A percentile compares a stretch with the other conserved stretches of the same genome.
These are phyloP conservation scores for Carex cristatella DNA, from an alignment of 176 grass and related monocot species.

Conservation along the genomic window DNA sequence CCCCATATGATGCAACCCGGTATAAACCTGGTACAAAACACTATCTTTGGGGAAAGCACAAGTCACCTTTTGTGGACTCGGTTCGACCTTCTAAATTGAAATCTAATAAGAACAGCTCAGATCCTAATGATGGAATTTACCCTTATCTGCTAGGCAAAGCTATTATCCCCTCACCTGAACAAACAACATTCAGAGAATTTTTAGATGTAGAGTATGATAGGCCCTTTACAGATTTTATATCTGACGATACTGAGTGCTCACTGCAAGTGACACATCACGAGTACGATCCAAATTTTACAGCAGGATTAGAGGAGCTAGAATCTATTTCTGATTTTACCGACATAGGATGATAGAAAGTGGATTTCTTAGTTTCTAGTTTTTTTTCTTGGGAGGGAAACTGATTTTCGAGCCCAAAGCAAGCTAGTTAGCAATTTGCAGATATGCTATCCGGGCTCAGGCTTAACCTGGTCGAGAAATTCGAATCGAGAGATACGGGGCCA, in stretches of 20 bases:
- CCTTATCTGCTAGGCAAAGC: slow-evolving; percentile 16
- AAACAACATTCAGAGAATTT: slow-evolving; percentile 7
- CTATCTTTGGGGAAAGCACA: slow-evolving; percentile 54
- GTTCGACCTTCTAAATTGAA: slow-evolving; percentile 62
- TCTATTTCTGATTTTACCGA: slow-evolving; percentile 73
- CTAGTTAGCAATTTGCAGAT: background rate
- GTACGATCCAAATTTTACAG: slow-evolving; percentile 48
- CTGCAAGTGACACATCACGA: slow-evolving; percentile 19
- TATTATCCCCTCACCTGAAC: slow-evolving; percentile 31
- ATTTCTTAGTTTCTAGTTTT: slow-evolving; percentile 19
- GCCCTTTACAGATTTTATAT: slow-evolving; percentile 42
- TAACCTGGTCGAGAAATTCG: background rate
- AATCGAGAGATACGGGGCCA: background rate
- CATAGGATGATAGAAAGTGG: slow-evolving; percentile 48
- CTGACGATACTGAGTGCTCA: slow-evolving; percentile 39
- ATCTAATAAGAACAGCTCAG: slow-evolving; percentile 42
- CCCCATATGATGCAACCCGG: slow-evolving; percentile 29
- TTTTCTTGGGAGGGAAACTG: background rate
- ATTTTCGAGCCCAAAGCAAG: background rate
- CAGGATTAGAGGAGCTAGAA: slow-evolving; percentile 58
- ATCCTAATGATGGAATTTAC: slow-evolving; percentile 35
- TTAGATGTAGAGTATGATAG: slow-evolving; percentile 34
- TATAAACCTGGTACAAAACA: slow-evolving; percentile 53
- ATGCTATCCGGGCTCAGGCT: background rate
- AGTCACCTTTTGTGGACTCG: slow-evolving; percentile 44